Percentiles rank a stretch among this genome's conserved stretches.
Evolutionary conservation across 78 protist species (phyloP).

Genomic region (Isochrysis galbana): DNA sequence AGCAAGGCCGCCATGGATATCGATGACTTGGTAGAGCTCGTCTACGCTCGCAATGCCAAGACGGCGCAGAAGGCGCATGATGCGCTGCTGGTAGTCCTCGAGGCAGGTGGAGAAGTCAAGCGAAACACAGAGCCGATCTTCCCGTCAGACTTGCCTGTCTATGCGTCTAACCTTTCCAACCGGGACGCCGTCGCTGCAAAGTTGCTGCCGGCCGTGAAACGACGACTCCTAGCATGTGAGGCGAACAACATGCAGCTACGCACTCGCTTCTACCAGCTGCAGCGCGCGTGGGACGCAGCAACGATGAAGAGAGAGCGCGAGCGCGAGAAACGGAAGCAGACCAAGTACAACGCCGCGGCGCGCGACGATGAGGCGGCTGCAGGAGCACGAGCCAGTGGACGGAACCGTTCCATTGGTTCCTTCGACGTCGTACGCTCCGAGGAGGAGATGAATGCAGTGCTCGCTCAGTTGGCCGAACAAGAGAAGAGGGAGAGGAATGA

Average conservation of each 20-base stretch:
- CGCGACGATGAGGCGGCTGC: neutral
- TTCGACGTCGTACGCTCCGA: slow-evolving; percentile 8
- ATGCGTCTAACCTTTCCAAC: neutral
- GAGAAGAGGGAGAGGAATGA: neutral
- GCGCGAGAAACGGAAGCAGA: neutral
- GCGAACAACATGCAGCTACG: neutral
- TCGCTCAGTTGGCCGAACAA: neutral
- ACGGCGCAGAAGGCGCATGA: neutral
- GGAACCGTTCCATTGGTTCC: neutral
- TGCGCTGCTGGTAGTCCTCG: neutral
- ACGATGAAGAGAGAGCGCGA: neutral
- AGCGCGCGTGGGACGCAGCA: neutral
- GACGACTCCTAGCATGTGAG: neutral
- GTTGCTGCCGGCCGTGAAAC: neutral
- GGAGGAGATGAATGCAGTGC: slow-evolving; percentile 23
- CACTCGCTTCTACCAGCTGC: neutral
- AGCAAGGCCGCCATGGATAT: neutral
- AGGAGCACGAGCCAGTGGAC: neutral
- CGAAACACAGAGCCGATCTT: neutral
- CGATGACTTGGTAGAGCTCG: neutral
- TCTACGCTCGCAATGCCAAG: neutral
- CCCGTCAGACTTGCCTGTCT: neutral
- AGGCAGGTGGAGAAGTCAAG: neutral
- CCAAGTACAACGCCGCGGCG: neutral
- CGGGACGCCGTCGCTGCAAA: neutral